A percentile compares a stretch with the other conserved stretches of the same genome.
Conservation (phyloP, 768 basidiomycete species). For the Xerocomus spinulosus region DNA sequence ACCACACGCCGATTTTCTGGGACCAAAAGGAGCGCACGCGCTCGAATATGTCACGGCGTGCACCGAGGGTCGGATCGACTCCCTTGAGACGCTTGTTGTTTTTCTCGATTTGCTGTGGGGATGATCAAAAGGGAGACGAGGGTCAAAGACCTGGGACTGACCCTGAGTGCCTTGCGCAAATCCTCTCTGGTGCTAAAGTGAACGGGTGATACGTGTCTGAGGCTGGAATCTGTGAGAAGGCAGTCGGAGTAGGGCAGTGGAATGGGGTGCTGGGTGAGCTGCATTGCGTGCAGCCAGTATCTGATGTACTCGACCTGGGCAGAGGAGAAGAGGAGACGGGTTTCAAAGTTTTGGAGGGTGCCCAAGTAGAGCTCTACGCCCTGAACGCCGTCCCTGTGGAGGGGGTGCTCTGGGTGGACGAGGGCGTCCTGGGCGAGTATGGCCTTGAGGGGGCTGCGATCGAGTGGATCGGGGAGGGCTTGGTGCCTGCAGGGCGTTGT, state of each 20-base stretch:
- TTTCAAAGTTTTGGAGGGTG: slow-evolving; percentile 70
- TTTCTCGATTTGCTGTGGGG: slow-evolving; percentile 65
- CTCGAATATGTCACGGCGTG: slow-evolving; percentile 64
- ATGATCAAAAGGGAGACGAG: neutral
- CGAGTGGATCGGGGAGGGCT: slow-evolving; percentile 53
- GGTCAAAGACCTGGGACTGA: slow-evolving; percentile 17
- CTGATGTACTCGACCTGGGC: slow-evolving; percentile 81
- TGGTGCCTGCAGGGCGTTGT: slow-evolving; percentile 42
- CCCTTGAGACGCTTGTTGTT: slow-evolving; percentile 76
- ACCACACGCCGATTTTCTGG: slow-evolving; percentile 64
- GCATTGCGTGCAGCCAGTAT: slow-evolving; percentile 78
- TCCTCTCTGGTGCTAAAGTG: slow-evolving; percentile 50
- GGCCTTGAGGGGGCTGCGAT: slow-evolving; percentile 62
- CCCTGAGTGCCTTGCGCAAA: slow-evolving; percentile 60
- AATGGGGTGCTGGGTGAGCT: slow-evolving; percentile 57
- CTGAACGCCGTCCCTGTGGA: slow-evolving; percentile 56
- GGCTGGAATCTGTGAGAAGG: slow-evolving; percentile 55
- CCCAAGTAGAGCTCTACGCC: slow-evolving; percentile 72
- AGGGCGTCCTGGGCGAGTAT: slow-evolving; percentile 68
- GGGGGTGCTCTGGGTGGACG: slow-evolving; percentile 66
- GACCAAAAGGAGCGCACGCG: slow-evolving; percentile 60
- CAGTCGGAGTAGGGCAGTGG: slow-evolving; percentile 78
- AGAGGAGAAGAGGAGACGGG: slow-evolving; percentile 77
- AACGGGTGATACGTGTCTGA: slow-evolving; percentile 56
- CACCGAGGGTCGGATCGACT: slow-evolving; percentile 47